These are phyloP conservation scores for Mortierella claussenii DNA, from an alignment of 192 early-diverging fungal species.

Conservation along the genomic window DNA sequence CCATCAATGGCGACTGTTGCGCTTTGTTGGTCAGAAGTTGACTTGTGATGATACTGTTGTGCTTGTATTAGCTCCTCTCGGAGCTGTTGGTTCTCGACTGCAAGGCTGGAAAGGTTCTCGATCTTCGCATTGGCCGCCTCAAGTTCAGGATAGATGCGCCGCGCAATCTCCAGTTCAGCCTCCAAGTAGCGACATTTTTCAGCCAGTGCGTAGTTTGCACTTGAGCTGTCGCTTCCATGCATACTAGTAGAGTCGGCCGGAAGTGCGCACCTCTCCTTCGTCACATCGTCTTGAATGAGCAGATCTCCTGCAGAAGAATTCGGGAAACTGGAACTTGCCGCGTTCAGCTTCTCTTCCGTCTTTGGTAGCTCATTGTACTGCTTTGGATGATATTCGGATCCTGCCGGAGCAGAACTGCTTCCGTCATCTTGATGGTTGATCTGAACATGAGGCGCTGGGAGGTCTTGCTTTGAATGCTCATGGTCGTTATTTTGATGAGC, in stretches of 20 bases:
- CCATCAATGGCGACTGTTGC: neutral
- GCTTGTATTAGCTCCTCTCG: conserved; percentile 3
- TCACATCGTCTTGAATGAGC: too few relatives aligned
- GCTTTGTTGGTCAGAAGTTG: neutral
- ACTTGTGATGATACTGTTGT: conserved; percentile 2
- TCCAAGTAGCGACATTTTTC: conserved; percentile 1
- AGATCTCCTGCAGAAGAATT: too few relatives aligned
- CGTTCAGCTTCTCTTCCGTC: too few relatives aligned
- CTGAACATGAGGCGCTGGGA: neutral
- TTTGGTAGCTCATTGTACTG: too few relatives aligned
- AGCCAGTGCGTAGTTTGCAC: neutral
- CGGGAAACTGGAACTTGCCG: neutral
- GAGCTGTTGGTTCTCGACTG: conserved; percentile 12
- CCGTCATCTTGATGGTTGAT: too few relatives aligned
- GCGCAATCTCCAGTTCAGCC: conserved; percentile 1
- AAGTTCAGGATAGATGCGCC: neutral
- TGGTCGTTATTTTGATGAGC: too few relatives aligned
- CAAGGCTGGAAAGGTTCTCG: neutral
- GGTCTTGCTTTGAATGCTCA: too few relatives aligned
- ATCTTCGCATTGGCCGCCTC: neutral
- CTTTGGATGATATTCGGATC: too few relatives aligned
- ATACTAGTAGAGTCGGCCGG: neutral
- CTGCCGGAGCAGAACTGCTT: too few relatives aligned
- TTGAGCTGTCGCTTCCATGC: neutral
- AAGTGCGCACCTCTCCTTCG: conserved; percentile 5